Percentiles rank a stretch among this genome's conserved stretches.
phyloP scores from a whole-genome alignment of 1,139 yeast genomes.

The Hyphopichia burtonii region DNA sequence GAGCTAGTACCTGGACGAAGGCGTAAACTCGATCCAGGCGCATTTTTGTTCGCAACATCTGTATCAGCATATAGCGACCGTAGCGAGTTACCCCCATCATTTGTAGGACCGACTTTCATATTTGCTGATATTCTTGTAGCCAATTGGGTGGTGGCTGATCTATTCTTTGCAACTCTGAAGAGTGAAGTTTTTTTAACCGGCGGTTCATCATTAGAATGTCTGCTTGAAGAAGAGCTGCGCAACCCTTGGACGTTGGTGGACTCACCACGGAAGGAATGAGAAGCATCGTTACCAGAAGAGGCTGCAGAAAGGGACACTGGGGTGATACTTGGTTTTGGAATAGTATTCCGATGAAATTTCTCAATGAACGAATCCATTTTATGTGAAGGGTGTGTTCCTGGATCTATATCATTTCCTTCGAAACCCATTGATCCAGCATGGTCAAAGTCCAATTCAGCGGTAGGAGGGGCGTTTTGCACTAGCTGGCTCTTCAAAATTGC shows the following conservation, averaged over 20 bases:
- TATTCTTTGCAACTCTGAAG: slow-evolving; percentile 2
- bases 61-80: not conserved
- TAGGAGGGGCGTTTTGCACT: not conserved
- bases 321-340: slow-evolving; percentile 6
- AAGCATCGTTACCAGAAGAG: slow-evolving; percentile 1
- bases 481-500: slow-evolving; percentile 5
- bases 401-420: not conserved
- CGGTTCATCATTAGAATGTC: not conserved
- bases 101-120: slow-evolving; percentile 10
- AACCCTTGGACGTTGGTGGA: slow-evolving; percentile 10
- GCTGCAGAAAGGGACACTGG: not conserved
- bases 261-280: slow-evolving; percentile 14
- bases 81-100: not conserved
- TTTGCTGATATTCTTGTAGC: slow-evolving; percentile 14
- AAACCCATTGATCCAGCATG: not conserved
- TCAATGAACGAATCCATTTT: slow-evolving; percentile 13
- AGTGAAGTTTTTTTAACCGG: not conserved
- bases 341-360: slow-evolving; percentile 16
- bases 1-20: too few species aligned
- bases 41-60: not conserved
- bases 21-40: too few species aligned
- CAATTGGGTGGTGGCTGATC: slow-evolving; percentile 10
- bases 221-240: too few species aligned
- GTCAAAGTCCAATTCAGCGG: not conserved
- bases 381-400: too few species aligned